Base-by-base conservation (phyloP, 371 early-diverging fungal genomes). In the Mortierella sp. region DNA sequence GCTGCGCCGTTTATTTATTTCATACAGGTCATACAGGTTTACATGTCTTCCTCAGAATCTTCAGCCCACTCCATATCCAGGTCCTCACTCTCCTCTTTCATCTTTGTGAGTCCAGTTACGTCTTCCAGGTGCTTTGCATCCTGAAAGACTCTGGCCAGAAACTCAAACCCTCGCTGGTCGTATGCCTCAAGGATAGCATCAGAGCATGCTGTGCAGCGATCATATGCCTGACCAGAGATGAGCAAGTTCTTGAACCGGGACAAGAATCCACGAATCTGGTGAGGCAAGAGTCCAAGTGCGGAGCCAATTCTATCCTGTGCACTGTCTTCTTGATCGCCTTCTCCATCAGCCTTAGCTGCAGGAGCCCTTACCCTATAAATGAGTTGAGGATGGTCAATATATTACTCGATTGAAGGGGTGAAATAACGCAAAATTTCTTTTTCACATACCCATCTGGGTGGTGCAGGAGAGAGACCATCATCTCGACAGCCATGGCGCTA, bases 261-360 rank as follows among this genome's bases (percentile, higher is more conserved):
- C 65, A 98, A 85, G 79, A 93, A 97, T 21, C 98, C 97, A 63
- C 98, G 91, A 50, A 98, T 94, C 85, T 97, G 97, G 83, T 98
- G 99, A 43, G 96, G 96, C 7, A 96, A 87, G 64, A 79, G 45
- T 22, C 79, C 79, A 7, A 79, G 48, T 10, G 79, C 47, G 1
- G 77, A 72, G 5, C 72, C 72, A 1, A 33, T 16, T 40, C 40
- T n/a, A 2, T 53, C 67, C 36, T 50, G 53, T 6, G 36, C 10
- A 0, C 48, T 55, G 7, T 59, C 67, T 40, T 67, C 67, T 55
- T 67, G 69, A 11, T 64, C 67, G 10, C 65, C 63, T 24, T 78
- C 78, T 2, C 32, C 43, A 38, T 73, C 78, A 1, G 70, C 63
- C 58, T 63, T 74, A 58, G 63, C 79, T 6, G 79, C 74, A 19